These are phyloP conservation scores for Suhomyces prunicola DNA, from an alignment of 805 yeast genomes.

Conservation along the genomic window DNA sequence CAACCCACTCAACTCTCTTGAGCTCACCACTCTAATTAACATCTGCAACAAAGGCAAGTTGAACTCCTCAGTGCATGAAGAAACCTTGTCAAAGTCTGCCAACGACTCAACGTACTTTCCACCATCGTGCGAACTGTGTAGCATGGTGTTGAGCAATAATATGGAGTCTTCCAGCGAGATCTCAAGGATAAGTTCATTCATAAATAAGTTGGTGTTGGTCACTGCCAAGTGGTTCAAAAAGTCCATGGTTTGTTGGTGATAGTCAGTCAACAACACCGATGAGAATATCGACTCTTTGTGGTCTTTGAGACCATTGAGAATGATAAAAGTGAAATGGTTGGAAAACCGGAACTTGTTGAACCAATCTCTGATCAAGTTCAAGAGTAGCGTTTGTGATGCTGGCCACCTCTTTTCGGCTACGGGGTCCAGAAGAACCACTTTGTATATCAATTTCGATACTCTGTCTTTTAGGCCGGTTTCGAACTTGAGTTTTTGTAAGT, in stretches of 20 bases:
- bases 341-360: constrained; percentile 10
- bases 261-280: constrained; percentile 3
- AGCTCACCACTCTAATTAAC: constrained; percentile 19
- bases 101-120: constrained; percentile 1
- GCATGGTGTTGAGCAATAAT: constrained; percentile 13
- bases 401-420: background rate
- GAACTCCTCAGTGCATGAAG: constrained; percentile 28
- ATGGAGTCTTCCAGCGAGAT: constrained; percentile 16
- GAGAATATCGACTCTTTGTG: constrained; percentile 1
- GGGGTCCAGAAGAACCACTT: constrained; percentile 8
- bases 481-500: constrained; percentile 8
- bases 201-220: constrained; percentile 16
- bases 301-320: constrained; percentile 11
- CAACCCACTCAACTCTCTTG: constrained; percentile 11
- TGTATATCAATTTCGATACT: constrained; percentile 4
- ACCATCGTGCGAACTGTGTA: constrained; percentile 7
- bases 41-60: constrained; percentile 33
- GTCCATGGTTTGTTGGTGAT: constrained; percentile 8
- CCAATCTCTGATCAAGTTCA: constrained; percentile 11
- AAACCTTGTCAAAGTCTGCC: constrained; percentile 15
- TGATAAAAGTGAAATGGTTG: constrained; percentile 10
- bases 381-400: constrained; percentile 7
- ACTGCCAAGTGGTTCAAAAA: constrained; percentile 14
- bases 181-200: constrained; percentile 19
- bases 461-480: background rate